These are phyloP conservation scores for Geotrichum aggregatum DNA, from an alignment of 1,139 yeast species.

Conservation along the genomic window DNA sequence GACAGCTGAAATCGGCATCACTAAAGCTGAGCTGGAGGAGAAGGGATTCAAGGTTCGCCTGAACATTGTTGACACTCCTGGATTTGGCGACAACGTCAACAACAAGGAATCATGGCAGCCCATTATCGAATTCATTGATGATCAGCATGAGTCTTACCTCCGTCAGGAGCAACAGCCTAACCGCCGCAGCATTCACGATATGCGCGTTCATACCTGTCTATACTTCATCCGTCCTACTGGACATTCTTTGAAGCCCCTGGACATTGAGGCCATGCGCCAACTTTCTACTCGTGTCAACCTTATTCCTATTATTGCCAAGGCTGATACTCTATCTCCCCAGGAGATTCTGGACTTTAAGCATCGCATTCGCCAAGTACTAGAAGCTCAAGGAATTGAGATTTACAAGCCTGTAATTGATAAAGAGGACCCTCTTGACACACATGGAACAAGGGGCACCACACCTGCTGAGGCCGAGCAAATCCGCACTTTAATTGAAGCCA, in stretches of 20 bases:
- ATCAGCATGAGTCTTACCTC: slow-evolving; percentile 92
- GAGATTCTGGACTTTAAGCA: slow-evolving; percentile 81
- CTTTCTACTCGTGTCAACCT: slow-evolving; percentile 84
- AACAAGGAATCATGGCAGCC: slow-evolving; percentile 93
- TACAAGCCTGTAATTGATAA: slow-evolving; percentile 71
- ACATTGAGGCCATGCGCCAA: slow-evolving; percentile 87
- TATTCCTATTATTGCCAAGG: slow-evolving; percentile 92
- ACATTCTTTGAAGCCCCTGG: slow-evolving; percentile 89
- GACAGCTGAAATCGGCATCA: slow-evolving; percentile 87
- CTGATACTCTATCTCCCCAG: slow-evolving; percentile 82
- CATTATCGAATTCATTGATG: slow-evolving; percentile 88
- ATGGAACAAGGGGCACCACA: slow-evolving; percentile 14
- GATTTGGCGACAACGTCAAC: slow-evolving; percentile 94
- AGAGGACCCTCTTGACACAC: slow-evolving; percentile 26
- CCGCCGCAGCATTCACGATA: slow-evolving; percentile 56
- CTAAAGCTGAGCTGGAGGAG: slow-evolving; percentile 89
- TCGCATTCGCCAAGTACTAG: slow-evolving; percentile 82
- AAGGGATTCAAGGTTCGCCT: slow-evolving; percentile 81
- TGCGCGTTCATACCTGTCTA: slow-evolving; percentile 92
- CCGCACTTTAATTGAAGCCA: slow-evolving; percentile 75
- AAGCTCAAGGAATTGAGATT: slow-evolving; percentile 85
- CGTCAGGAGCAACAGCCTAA: slow-evolving; percentile 94
- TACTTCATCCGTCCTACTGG: slow-evolving; percentile 97
- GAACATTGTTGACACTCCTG: slow-evolving; percentile 93
- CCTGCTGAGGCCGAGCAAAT: slow-evolving; percentile 56